phyloP scores from a whole-genome alignment of 169 alveolate species.

The Perkinsus chesapeaki region DNA sequence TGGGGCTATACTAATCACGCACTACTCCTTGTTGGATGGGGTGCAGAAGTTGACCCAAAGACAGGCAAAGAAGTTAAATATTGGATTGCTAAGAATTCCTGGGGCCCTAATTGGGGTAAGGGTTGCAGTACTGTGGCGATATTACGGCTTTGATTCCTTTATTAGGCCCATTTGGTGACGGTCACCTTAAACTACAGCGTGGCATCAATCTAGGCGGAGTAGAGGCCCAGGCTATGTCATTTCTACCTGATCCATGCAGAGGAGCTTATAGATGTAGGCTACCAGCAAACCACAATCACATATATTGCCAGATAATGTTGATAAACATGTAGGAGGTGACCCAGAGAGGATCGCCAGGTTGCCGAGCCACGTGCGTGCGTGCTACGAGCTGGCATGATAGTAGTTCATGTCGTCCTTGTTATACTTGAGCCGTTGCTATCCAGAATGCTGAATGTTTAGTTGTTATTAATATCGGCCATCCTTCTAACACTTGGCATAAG shows the following conservation, averaged over 20 bases:
- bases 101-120: constrained; percentile 40
- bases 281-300: neutral
- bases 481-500: no score
- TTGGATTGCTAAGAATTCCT: constrained; percentile 32
- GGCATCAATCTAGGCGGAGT: constrained; percentile 38
- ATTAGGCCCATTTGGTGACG: neutral
- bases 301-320: neutral
- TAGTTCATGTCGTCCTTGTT: neutral
- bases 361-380: neutral
- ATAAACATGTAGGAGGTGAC: neutral
- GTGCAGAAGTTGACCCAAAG: constrained; percentile 18
- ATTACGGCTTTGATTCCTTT: neutral
- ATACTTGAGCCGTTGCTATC: neutral
- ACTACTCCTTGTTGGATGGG: constrained; percentile 29
- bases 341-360: neutral
- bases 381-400: neutral
- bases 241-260: constrained; percentile 26
- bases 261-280: constrained; percentile 10
- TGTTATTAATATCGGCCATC: no score
- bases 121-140: neutral
- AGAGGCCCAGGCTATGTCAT: constrained; percentile 33
- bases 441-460: neutral
- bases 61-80: constrained; percentile 15
- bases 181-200: constrained; percentile 31
- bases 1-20: constrained; percentile 42